Evolutionary conservation across 495 filamentous ascomycete genomes (phyloP).

Genomic region (Penicillium dipodomyicola): DNA sequence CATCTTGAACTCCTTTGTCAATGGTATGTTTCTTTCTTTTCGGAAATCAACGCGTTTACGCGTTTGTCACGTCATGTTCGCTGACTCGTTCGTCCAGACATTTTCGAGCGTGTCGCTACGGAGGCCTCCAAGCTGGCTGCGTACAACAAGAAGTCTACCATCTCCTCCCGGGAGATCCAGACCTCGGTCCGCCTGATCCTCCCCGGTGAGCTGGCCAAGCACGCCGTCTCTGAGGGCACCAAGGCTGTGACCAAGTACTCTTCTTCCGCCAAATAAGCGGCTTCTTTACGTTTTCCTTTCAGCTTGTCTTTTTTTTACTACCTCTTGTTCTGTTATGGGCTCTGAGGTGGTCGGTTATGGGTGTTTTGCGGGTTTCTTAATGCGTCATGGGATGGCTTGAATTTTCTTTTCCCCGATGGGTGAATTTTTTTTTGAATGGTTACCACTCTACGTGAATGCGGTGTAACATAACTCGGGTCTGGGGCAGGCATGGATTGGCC

Average conservation of each 20-base stretch:
- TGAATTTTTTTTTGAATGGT: slow-evolving; percentile 65
- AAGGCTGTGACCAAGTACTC: slow-evolving; percentile 99
- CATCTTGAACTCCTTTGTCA: slow-evolving; percentile 99
- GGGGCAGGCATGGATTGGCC: slow-evolving; percentile 38
- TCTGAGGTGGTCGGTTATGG: slow-evolving; percentile 61
- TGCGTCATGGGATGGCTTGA: slow-evolving; percentile 87
- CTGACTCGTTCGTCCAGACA: slow-evolving; percentile 59
- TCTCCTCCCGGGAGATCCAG: slow-evolving; percentile 98
- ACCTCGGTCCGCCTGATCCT: slow-evolving; percentile 98
- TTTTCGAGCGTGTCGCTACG: slow-evolving; percentile 98
- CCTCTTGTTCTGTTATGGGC: slow-evolving; percentile 57
- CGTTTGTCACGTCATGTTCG: slow-evolving; percentile 1
- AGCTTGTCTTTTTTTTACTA: slow-evolving; percentile 50
- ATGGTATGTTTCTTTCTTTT: slow-evolving; percentile 64
- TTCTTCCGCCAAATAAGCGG: slow-evolving; percentile 93
- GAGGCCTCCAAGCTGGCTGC: slow-evolving; percentile 98
- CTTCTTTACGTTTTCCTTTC: slow-evolving; percentile 38
- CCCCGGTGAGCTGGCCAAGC: slow-evolving; percentile 97
- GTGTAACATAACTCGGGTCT: slow-evolving; percentile 74
- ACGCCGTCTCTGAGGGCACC: slow-evolving; percentile 98
- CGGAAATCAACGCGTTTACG: slow-evolving; percentile 7
- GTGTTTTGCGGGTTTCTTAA: slow-evolving; percentile 72
- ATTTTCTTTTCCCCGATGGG: slow-evolving; percentile 57
- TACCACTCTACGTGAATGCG: slow-evolving; percentile 61
- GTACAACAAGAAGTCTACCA: slow-evolving; percentile 99